Conservation (phyloP, 177 flowering plant species). For the Telopea speciosissima region DNA sequence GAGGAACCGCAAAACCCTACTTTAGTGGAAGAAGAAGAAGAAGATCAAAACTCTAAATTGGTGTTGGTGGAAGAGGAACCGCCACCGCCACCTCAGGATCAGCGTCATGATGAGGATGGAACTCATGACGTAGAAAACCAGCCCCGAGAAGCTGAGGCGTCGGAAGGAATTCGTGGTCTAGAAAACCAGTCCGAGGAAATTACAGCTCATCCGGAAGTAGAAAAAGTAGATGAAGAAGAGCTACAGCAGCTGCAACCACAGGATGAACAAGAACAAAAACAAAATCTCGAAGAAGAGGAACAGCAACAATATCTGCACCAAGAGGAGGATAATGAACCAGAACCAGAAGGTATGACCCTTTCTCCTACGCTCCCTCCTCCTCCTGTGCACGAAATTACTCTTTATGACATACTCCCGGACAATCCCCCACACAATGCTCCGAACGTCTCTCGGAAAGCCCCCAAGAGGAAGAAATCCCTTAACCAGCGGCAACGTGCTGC, state of each 20-base stretch:
- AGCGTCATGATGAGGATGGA: background rate
- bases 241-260: background rate
- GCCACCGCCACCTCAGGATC: background rate
- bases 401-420: conserved; percentile 4
- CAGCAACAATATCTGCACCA: conserved; percentile 6
- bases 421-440: conserved; percentile 10
- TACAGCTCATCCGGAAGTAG: background rate
- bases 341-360: conserved; percentile 24
- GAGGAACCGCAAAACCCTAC: too few species aligned
- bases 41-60: too few species aligned
- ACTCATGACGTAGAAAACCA: background rate
- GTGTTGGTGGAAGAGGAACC: background rate
- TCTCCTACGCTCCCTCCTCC: conserved; percentile 10
- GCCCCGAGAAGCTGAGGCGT: background rate
- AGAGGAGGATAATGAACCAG: conserved; percentile 2
- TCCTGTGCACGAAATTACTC: background rate
- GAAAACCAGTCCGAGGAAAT: background rate
- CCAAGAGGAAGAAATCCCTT: conserved; percentile 28
- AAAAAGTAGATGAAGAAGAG: background rate
- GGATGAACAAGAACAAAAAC: background rate
- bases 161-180: background rate
- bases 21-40: too few species aligned
- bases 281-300: background rate
- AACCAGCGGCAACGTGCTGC: conserved; percentile 18
- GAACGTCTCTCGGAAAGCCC: conserved; percentile 18